Evolutionary conservation across 2,329 filamentous ascomycete species (phyloP), one percentile per base, ranked within the genome.

Genomic region (Exserohilum rostratum): DNA sequence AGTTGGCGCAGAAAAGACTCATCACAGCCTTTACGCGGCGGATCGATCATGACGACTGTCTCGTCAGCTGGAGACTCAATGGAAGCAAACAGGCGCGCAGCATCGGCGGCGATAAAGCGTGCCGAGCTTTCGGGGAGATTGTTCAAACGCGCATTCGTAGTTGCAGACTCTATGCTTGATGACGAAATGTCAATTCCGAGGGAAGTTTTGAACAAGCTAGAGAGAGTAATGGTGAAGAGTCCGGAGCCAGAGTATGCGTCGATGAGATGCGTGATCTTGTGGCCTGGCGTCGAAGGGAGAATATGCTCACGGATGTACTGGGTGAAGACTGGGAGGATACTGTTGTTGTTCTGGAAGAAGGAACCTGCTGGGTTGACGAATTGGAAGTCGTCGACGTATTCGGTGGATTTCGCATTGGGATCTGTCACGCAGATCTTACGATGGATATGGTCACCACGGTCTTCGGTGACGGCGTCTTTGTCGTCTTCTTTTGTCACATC

Each of bases 311-410:
- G 90, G 72, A 98, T 90, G 79, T 96, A 96, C 62, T 86, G 83
- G 12, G 92, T 96, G 77, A 98, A 96, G 13, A 81, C 78, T 27
- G 90, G 87, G 20, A 99, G 87, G 77, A 99, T 98, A 50, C 92
- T 96, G 81, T 98, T 98, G 84, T 99, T 99, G 83, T 99, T 99
- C 73, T 99, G 95, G 85, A 99, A 99, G 80, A 99, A 99, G 47
- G 91, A 87, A 55, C 93, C 93, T 10, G 95, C 95, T 2, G 90
- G 91, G 79, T 96, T 98, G 73, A 88, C 88, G 79, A 99, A 96
- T 70, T 87, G 81, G 79, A 89, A 95, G 74, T 87, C 79, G 70
- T 89, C 91, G 59, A 99, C 85, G 77, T 96, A 97, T 76, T 99
- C 95, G 27, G 90, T 93, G 3, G 90, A 88, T 46, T 83, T 90